Percentiles rank a stretch among this genome's conserved stretches.
phyloP scores from a whole-genome alignment of 1,139 yeast genomes.

The Suhomyces wounanorum region DNA sequence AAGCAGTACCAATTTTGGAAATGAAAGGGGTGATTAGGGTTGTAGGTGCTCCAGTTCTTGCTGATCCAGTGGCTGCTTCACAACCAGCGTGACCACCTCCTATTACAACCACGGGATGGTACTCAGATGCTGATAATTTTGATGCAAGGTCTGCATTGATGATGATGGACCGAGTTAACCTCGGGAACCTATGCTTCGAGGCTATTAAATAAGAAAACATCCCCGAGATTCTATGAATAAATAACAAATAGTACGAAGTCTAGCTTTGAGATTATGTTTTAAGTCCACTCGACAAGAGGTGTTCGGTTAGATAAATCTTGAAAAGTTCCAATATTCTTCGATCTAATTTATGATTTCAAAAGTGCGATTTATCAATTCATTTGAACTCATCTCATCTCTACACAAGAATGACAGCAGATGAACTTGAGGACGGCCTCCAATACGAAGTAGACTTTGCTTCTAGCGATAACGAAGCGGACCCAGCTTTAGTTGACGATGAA shows the following conservation, averaged over 20 bases:
- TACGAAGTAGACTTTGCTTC: slow-evolving; percentile 47
- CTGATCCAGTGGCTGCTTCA: slow-evolving; percentile 94
- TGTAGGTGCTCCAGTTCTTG: slow-evolving; percentile 76
- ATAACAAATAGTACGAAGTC: background rate
- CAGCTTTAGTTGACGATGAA: slow-evolving; percentile 6
- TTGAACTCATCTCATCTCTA: slow-evolving; percentile 13
- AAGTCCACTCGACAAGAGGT: background rate
- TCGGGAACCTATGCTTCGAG: background rate
- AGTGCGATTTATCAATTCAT: slow-evolving; percentile 3
- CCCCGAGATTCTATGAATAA: background rate
- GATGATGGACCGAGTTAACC: slow-evolving; percentile 9
- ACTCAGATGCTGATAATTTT: slow-evolving; percentile 12
- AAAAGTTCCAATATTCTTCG: background rate
- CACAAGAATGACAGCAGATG: slow-evolving; percentile 40
- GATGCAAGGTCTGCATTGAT: slow-evolving; percentile 14
- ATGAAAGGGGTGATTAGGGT: slow-evolving; percentile 76
- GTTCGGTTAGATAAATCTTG: too few relatives aligned
- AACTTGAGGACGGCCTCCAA: slow-evolving; percentile 67
- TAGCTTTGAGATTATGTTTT: background rate
- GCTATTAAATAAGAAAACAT: background rate
- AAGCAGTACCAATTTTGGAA: slow-evolving; percentile 84
- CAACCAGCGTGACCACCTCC: slow-evolving; percentile 99
- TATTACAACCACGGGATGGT: slow-evolving; percentile 73
- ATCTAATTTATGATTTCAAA: background rate
- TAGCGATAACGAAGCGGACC: slow-evolving; percentile 7